Base-by-base conservation (phyloP, 805 yeast genomes). In the Saccharomycopsis guyanensis region DNA sequence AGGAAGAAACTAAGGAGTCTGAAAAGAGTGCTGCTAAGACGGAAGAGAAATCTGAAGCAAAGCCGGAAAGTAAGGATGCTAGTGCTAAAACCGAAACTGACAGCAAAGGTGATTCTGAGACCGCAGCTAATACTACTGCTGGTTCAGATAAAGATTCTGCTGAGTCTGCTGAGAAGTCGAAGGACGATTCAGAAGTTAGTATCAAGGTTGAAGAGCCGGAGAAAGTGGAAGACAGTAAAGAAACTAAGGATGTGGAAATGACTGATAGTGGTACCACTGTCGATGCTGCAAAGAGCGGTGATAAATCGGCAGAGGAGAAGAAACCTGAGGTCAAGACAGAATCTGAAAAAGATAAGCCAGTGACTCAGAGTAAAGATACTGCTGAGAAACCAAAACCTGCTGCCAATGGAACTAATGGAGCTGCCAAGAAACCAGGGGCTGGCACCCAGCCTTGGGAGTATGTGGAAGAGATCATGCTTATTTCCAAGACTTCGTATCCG, bases 401-500 rank as follows among this genome's bases (percentile, higher is more conserved):
- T n/a, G 31, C 15, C 8, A 22, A 27, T 20, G 19, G 29, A 20
- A 43, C 36, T 19, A 12, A 18, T 24, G 41, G 42, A 19, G 34
- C 25, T 38, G 15, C 18, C 1, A 43, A 23, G 25, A 38, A 23
- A 12, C 57, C n/a, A 61, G 51, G 52, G 24, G 35, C 33, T 23
- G 27, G 23, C 3, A 39, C 43, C 46, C 89, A 85, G 63, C 94
- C 97, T 6, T 87, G 95, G 94, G 95, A 87, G 56, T 80, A 89
- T 58, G 88, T 89, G 37, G 83, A 78, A 46, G 97, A 91, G 57
- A 83, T 93, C 47, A 87, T 88, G 84, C 91, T 91, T 15, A 87
- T 89, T 44, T 68, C 93, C 60, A 93, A 93, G 61, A 93, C 98
- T 0, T 96, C 97, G 0, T 93, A 89, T 61, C 99, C 99, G 2